These are phyloP conservation scores for Diaporthe helianthi DNA, from an alignment of 2,329 filamentous ascomycete genomes.

Conservation along the genomic window DNA sequence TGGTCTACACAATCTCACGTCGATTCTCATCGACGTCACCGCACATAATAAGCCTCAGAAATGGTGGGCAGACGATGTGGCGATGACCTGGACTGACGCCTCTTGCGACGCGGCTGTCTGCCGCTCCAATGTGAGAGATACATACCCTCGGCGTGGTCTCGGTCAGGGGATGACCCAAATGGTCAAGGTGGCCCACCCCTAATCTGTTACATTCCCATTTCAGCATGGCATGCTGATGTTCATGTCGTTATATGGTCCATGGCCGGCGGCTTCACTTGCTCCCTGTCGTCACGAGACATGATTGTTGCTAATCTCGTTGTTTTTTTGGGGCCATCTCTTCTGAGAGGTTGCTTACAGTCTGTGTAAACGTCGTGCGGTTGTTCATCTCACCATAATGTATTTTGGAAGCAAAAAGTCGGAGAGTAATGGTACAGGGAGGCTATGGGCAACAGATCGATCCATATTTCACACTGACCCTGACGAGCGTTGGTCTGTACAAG, in stretches of 20 bases:
- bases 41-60: slow-evolving; percentile 45
- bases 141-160: slow-evolving; percentile 36
- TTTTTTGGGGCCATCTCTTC: slow-evolving; percentile 33
- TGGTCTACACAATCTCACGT: slow-evolving; percentile 44
- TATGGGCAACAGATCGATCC: neutral
- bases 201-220: neutral
- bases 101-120: slow-evolving; percentile 48
- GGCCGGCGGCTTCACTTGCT: slow-evolving; percentile 24
- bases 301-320: slow-evolving; percentile 31
- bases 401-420: slow-evolving; percentile 11
- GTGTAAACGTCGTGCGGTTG: slow-evolving; percentile 26
- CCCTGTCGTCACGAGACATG: slow-evolving; percentile 23
- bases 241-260: neutral
- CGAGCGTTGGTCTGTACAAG: neutral
- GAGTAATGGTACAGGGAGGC: slow-evolving; percentile 7
- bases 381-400: slow-evolving; percentile 25
- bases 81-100: slow-evolving; percentile 52
- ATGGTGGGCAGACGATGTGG: slow-evolving; percentile 57
- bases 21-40: slow-evolving; percentile 50
- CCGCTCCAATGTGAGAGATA: slow-evolving; percentile 45
- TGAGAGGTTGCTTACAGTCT: slow-evolving; percentile 27
- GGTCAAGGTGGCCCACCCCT: slow-evolving; percentile 13
- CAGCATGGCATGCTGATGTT: neutral
- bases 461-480: neutral
- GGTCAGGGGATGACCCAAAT: slow-evolving; percentile 20